Evolutionary conservation across 1,284 basidiomycete genomes (phyloP).

Genomic region (Trametes versicolor): DNA sequence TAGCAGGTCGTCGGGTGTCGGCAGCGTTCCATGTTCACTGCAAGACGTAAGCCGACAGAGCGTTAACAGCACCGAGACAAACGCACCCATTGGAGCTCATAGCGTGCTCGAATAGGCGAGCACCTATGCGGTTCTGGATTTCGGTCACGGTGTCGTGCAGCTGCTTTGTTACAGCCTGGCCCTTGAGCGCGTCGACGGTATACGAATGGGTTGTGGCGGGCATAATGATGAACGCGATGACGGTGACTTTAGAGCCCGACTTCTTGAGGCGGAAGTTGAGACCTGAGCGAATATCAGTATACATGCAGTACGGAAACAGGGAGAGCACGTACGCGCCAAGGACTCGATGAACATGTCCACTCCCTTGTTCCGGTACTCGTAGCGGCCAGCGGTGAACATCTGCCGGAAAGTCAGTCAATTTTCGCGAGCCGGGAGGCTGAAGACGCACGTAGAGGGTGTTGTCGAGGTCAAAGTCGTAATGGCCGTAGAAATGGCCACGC

Average conservation of each 20-base stretch:
- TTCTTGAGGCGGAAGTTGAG: conserved; percentile 91
- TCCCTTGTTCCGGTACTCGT: conserved; percentile 99
- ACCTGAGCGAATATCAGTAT: conserved; percentile 46
- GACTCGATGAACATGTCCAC: conserved; percentile 99
- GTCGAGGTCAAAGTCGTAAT: conserved; percentile 95
- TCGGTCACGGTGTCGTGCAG: conserved; percentile 94
- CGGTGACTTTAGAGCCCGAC: conserved; percentile 81
- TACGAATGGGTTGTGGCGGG: conserved; percentile 96
- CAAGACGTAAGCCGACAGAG: neutral
- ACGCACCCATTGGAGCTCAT: conserved; percentile 89
- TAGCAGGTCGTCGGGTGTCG: conserved; percentile 81
- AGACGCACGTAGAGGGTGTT: conserved; percentile 90
- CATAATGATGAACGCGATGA: conserved; percentile 99
- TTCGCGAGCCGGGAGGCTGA: neutral
- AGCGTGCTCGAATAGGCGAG: conserved; percentile 93
- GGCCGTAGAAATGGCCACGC: conserved; percentile 97
- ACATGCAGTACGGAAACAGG: too few relatives aligned
- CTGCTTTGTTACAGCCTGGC: conserved; percentile 97
- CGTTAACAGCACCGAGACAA: conserved; percentile 18
- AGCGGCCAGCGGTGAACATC: conserved; percentile 99
- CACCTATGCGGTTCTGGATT: conserved; percentile 93
- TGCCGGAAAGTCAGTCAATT: conserved; percentile 39
- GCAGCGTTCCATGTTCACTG: conserved; percentile 81
- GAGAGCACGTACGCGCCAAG: conserved; percentile 76
- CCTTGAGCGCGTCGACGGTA: conserved; percentile 97